Conservation (phyloP, 2,329 filamentous ascomycete genomes). For the Remersonia thermophila region DNA sequence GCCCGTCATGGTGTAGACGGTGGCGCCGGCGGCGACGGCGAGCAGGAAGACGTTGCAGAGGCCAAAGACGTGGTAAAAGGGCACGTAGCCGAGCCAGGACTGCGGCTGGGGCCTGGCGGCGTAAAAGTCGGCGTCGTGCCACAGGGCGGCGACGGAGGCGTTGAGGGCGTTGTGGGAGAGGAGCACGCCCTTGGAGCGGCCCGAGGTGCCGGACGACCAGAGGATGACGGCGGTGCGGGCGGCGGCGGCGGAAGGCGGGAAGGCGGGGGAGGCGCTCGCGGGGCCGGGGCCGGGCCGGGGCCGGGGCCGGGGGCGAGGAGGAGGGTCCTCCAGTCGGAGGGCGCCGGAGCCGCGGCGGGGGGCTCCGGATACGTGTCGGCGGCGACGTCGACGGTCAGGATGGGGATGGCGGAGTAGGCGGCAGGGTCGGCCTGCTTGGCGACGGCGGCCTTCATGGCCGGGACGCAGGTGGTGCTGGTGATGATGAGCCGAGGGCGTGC, state of each 20-base stretch:
- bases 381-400: conserved; percentile 40
- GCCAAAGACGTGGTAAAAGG: conserved; percentile 56
- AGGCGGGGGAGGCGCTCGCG: conserved; percentile 35
- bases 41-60: conserved; percentile 47
- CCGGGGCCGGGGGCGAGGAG: conserved; percentile 42
- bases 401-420: conserved; percentile 36
- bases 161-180: conserved; percentile 56
- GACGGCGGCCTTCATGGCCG: conserved; percentile 24
- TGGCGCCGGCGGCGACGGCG: conserved; percentile 37
- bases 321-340: conserved; percentile 46
- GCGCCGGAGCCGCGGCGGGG: neutral
- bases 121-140: conserved; percentile 37
- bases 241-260: conserved; percentile 35
- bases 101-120: conserved; percentile 19
- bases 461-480: conserved; percentile 22
- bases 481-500: conserved; percentile 27
- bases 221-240: conserved; percentile 46
- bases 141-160: conserved; percentile 40
- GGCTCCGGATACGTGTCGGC: conserved; percentile 23
- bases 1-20: conserved; percentile 56
- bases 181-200: conserved; percentile 62
- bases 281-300: no score
- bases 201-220: conserved; percentile 52
- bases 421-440: conserved; percentile 21
- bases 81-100: conserved; percentile 50